Percentiles rank a stretch among this genome's conserved stretches.
Conservation (phyloP, 371 early-diverging fungal genomes). For the Mucor circinelloides region DNA sequence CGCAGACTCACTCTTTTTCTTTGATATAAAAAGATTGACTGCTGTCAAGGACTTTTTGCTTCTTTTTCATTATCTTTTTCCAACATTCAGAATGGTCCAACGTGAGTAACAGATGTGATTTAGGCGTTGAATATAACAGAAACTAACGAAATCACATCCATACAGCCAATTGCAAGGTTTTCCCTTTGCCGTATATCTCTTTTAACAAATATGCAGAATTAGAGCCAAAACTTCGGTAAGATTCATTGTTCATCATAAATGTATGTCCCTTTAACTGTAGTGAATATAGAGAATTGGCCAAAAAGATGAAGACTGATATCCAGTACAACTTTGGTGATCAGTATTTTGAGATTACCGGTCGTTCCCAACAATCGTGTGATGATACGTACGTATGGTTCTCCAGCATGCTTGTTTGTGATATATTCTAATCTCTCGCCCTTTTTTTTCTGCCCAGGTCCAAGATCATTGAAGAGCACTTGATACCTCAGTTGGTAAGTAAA, state of each 20-base stretch:
- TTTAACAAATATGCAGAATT: background rate
- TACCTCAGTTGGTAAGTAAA: conserved; percentile 13
- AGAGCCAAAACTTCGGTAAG: conserved; percentile 1
- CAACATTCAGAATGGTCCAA: conserved; percentile 2
- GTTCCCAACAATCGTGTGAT: conserved; percentile 23
- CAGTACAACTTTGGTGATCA: conserved; percentile 12
- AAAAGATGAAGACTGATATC: conserved; percentile 13
- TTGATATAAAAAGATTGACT: background rate
- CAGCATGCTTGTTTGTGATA: background rate
- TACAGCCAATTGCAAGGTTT: conserved; percentile 20
- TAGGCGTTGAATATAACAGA: background rate
- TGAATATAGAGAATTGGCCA: conserved; percentile 11
- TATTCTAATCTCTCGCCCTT: background rate
- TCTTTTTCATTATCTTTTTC: background rate
- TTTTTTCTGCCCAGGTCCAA: background rate
- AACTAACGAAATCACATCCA: background rate
- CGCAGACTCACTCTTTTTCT: no score
- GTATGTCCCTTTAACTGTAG: background rate
- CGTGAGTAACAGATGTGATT: background rate
- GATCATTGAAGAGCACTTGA: background rate
- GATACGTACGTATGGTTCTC: conserved; percentile 7
- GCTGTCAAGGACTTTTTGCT: background rate
- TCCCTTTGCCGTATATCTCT: conserved; percentile 6
- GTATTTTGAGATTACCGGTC: conserved; percentile 21
- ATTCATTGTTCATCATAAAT: background rate